A percentile compares a stretch with the other conserved stretches of the same genome.
Evolutionary conservation across 1,284 basidiomycete genomes (phyloP).

Genomic region (Pyrrhoderma lamaoense): DNA sequence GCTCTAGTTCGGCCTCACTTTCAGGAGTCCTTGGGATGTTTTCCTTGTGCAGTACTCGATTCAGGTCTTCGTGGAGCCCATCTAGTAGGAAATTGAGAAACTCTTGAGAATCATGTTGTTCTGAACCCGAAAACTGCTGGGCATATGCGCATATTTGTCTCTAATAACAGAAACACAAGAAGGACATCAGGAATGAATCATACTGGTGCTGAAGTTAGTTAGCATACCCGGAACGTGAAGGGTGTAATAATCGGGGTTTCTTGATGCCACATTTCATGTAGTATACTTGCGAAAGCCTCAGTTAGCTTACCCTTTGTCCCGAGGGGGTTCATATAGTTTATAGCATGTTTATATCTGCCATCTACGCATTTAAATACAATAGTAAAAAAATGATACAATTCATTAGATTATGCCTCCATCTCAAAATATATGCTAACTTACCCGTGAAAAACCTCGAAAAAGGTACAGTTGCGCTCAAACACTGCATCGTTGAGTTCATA

Average conservation of each 20-base stretch:
- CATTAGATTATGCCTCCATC: no score
- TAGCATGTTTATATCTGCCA: constrained; percentile 78
- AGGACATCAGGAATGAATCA: no score
- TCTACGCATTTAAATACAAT: constrained; percentile 39
- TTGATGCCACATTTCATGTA: constrained; percentile 86
- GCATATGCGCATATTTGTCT: constrained; percentile 82
- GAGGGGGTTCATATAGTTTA: constrained; percentile 84
- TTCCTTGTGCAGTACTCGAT: constrained; percentile 79
- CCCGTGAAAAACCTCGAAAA: constrained; percentile 88
- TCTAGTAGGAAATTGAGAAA: constrained; percentile 70
- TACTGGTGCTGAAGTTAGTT: no score
- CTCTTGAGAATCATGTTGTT: constrained; percentile 93
- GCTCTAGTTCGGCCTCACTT: constrained; percentile 83
- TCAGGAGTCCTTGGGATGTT: constrained; percentile 68
- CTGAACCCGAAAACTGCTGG: constrained; percentile 82
- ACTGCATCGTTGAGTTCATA: constrained; percentile 98
- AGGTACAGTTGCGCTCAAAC: constrained; percentile 85
- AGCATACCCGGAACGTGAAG: constrained; percentile 79
- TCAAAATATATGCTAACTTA: constrained; percentile 29
- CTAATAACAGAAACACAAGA: constrained; percentile 33
- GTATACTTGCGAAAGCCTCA: constrained; percentile 73
- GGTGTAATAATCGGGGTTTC: constrained; percentile 83
- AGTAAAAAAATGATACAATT: no score
- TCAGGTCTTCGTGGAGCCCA: constrained; percentile 94
- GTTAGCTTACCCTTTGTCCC: constrained; percentile 87